phyloP scores from a whole-genome alignment of 345 rosid genomes.

The Pseudoturritis turrita region DNA sequence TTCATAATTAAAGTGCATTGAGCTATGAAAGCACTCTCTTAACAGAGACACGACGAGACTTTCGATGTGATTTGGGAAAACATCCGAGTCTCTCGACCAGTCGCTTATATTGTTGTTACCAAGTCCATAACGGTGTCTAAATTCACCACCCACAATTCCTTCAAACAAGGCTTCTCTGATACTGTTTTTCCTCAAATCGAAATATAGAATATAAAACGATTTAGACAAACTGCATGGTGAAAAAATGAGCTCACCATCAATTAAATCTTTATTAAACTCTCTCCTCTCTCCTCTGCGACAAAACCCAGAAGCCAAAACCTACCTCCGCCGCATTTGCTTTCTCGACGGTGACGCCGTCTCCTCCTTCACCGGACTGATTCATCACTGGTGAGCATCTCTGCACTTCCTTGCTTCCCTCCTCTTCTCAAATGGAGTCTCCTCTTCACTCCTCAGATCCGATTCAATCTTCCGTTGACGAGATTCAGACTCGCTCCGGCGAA shows the following conservation, averaged over 20 bases:
- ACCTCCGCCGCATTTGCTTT: too few relatives aligned
- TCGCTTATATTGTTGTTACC: background rate
- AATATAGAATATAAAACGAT: background rate
- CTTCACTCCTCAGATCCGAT: too few relatives aligned
- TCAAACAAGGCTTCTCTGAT: background rate
- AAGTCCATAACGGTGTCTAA: background rate
- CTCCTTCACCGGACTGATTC: too few relatives aligned
- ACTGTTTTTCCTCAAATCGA: background rate
- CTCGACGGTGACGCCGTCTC: too few relatives aligned
- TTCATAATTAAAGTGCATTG: background rate
- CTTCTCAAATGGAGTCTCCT: too few relatives aligned
- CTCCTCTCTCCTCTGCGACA: too few relatives aligned
- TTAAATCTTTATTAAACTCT: too few relatives aligned
- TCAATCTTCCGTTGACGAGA: too few relatives aligned
- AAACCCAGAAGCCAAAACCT: too few relatives aligned
- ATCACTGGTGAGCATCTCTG: too few relatives aligned
- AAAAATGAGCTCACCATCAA: slow-evolving; percentile 11
- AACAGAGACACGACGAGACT: background rate
- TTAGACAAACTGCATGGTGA: background rate
- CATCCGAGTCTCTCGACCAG: fast-evolving
- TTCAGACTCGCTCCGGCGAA: too few relatives aligned
- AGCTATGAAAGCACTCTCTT: background rate
- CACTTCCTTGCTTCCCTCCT: too few relatives aligned
- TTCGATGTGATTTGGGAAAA: background rate
- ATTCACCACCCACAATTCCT: background rate